A percentile compares a stretch with the other conserved stretches of the same genome.
Conservation (phyloP, 164 flowering plant species). For the Buxus sempervirens region DNA sequence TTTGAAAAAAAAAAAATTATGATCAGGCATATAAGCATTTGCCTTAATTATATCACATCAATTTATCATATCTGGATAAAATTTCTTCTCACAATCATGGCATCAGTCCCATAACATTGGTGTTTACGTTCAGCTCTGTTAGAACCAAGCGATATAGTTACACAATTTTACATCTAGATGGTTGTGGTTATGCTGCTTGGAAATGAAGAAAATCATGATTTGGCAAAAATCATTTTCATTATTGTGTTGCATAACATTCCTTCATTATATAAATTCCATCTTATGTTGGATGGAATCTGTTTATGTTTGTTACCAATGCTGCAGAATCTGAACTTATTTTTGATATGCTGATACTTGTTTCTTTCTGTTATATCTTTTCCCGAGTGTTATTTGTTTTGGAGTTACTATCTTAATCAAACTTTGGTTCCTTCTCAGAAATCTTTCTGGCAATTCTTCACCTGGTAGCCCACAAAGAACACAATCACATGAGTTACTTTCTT, state of each 20-base stretch:
- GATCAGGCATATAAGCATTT: too few species aligned
- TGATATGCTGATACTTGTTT: too few species aligned
- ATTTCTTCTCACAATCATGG: background rate
- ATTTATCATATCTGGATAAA: too few species aligned
- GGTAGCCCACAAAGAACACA: slow-evolving; percentile 34
- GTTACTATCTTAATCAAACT: background rate
- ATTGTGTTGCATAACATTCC: background rate
- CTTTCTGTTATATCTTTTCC: too few species aligned
- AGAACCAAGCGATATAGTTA: background rate
- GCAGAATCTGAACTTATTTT: too few species aligned
- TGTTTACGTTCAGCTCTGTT: background rate
- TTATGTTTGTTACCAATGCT: too few species aligned
- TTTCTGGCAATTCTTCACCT: slow-evolving; percentile 27
- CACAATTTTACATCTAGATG: background rate
- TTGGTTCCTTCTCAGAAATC: slow-evolving; percentile 19
- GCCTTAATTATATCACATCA: too few species aligned
- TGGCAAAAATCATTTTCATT: background rate
- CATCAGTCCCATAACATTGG: background rate
- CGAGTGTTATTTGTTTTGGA: too few species aligned
- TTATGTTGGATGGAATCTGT: too few species aligned
- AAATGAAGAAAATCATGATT: background rate
- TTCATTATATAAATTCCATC: background rate
- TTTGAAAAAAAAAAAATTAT: too few species aligned
- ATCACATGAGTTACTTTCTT: slow-evolving; percentile 40
- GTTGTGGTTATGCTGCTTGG: background rate